phyloP scores from a whole-genome alignment of 177 flowering plant genomes.

The Telopea speciosissima region DNA sequence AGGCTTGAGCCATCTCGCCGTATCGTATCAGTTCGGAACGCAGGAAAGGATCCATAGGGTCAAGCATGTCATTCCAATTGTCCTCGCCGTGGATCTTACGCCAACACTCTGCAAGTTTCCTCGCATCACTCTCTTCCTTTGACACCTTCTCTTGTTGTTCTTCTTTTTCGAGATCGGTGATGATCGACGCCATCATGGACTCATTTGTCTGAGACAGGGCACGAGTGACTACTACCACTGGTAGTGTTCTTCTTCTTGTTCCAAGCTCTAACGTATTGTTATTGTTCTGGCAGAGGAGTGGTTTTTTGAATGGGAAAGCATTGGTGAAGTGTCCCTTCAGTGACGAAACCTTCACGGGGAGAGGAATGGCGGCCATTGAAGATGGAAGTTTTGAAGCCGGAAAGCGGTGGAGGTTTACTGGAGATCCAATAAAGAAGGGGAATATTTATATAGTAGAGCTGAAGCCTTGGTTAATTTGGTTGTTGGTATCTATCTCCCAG shows the following conservation, averaged over 20 bases:
- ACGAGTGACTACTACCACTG: background rate
- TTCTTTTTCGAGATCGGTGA: conserved; percentile 18
- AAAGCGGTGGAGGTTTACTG: too few species aligned
- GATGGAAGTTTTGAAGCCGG: too few species aligned
- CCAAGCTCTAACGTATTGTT: background rate
- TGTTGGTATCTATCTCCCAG: too few species aligned
- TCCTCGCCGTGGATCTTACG: conserved; percentile 50
- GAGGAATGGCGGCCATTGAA: conserved; percentile 8
- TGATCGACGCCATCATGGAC: conserved; percentile 21
- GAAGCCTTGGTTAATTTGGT: too few species aligned
- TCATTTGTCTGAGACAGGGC: conserved; percentile 20
- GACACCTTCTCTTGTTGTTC: background rate
- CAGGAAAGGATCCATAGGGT: conserved; percentile 64
- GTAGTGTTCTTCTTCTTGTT: background rate
- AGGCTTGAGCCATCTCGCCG: conserved; percentile 84
- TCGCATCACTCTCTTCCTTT: background rate
- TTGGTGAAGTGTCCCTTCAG: background rate
- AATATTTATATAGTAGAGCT: too few species aligned
- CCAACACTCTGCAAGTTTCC: conserved; percentile 37
- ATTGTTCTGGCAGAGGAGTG: background rate
- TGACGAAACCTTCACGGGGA: background rate
- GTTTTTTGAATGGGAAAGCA: background rate
- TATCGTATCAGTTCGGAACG: conserved; percentile 67
- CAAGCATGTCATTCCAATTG: conserved; percentile 65
- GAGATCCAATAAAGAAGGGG: too few species aligned